Percentiles rank a stretch among this genome's conserved stretches.
Evolutionary conservation across 495 filamentous ascomycete genomes (phyloP).

Genomic region (Penicillium tannophilum): DNA sequence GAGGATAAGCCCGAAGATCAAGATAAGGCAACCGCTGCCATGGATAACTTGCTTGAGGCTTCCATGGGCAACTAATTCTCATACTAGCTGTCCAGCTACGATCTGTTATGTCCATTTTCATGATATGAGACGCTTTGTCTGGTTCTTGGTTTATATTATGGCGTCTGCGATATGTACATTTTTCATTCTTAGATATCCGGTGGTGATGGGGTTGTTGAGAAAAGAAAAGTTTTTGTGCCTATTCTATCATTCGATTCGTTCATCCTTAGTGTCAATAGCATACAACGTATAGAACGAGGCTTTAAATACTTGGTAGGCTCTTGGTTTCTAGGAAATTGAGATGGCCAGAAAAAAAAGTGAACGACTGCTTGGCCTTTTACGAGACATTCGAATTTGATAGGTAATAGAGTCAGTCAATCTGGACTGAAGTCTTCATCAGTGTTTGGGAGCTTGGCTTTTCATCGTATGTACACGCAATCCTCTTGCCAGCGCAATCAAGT

Average conservation of each 20-base stretch:
- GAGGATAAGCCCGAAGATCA: constrained; percentile 31
- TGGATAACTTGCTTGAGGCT: constrained; percentile 7
- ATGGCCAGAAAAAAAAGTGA: too few species aligned
- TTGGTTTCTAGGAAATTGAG: too few species aligned
- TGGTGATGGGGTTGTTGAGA: constrained; percentile 21
- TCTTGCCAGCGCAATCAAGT: not conserved
- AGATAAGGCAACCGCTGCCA: constrained; percentile 3
- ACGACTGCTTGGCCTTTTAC: too few species aligned
- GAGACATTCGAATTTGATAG: too few species aligned
- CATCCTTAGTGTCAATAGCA: too few species aligned
- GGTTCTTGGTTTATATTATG: constrained; percentile 24
- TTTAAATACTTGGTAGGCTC: too few species aligned
- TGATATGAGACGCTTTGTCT: constrained; percentile 32
- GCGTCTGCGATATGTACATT: constrained; percentile 26
- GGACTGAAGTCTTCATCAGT: not conserved
- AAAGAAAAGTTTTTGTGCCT: constrained; percentile 17
- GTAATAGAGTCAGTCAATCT: too few species aligned
- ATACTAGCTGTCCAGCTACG: not conserved
- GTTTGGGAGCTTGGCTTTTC: not conserved
- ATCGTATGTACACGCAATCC: not conserved
- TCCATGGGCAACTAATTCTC: constrained; percentile 3
- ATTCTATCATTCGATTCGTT: not conserved
- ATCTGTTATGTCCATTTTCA: constrained; percentile 23
- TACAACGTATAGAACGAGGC: too few species aligned
- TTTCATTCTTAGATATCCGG: constrained; percentile 29